Evolutionary conservation across 208 protist genomes (phyloP).

Genomic region (Acanthamoeba rhysodes): DNA sequence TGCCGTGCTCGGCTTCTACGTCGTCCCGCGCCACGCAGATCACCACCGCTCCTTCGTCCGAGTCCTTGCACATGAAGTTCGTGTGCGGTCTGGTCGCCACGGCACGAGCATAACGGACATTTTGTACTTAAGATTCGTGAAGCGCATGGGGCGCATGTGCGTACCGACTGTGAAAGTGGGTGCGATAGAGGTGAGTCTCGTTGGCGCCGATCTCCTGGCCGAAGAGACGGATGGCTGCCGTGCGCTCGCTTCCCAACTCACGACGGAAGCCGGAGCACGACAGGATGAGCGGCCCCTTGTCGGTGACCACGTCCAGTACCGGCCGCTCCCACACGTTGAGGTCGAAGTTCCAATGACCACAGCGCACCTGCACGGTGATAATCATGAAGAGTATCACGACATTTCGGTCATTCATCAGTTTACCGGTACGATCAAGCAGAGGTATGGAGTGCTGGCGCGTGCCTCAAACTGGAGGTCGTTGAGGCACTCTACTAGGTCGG

Average conservation of each 20-base stretch:
- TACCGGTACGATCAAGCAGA: too few species aligned
- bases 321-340: slow-evolving; percentile 60
- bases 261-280: slow-evolving; percentile 31
- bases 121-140: too few species aligned
- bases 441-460: not conserved
- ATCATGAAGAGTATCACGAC: too few species aligned
- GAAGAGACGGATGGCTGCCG: slow-evolving; percentile 3
- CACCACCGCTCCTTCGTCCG: slow-evolving; percentile 37
- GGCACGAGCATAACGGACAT: too few species aligned
- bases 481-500: not conserved
- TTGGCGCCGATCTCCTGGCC: not conserved
- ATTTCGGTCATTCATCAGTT: not conserved
- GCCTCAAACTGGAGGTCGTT: slow-evolving; percentile 59
- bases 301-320: not conserved
- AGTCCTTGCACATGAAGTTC: slow-evolving; percentile 63
- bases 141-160: too few species aligned
- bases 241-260: slow-evolving; percentile 44
- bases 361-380: not conserved
- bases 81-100: not conserved
- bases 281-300: slow-evolving; percentile 11
- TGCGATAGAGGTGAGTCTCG: slow-evolving; percentile 46
- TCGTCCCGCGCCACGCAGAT: slow-evolving; percentile 35
- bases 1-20: not conserved
- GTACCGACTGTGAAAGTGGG: slow-evolving; percentile 15
- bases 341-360: slow-evolving; percentile 65